Evolutionary conservation across 352 stramenopile species (phyloP).

Genomic region (Thalassiosira ordinaria): DNA sequence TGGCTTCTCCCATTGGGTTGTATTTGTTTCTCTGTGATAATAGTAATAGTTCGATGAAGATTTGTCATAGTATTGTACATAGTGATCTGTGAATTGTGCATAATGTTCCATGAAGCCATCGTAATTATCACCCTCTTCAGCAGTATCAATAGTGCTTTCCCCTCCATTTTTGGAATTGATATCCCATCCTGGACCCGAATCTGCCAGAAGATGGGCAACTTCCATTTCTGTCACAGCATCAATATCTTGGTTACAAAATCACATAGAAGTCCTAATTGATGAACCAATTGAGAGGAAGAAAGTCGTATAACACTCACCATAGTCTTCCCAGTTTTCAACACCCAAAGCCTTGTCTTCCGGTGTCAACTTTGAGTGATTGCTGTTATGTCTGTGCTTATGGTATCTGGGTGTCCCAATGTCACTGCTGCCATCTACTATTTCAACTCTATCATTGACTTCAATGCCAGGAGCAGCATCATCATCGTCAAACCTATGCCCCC

Average conservation of each 20-base stretch:
- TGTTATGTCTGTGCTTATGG: slow-evolving; percentile 6
- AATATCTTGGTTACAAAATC: too few species aligned
- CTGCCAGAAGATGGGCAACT: slow-evolving; percentile 33
- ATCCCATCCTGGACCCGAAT: slow-evolving; percentile 39
- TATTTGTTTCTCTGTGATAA: slow-evolving; percentile 39
- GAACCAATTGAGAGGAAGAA: too few species aligned
- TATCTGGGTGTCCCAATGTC: slow-evolving; percentile 5
- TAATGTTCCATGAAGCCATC: background rate
- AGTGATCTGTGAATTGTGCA: slow-evolving; percentile 25
- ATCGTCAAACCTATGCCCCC: slow-evolving; percentile 21
- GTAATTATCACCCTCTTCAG: background rate
- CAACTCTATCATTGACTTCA: slow-evolving; percentile 3
- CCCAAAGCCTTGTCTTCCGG: slow-evolving; percentile 1
- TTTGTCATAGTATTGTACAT: slow-evolving; percentile 42
- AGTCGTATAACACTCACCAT: background rate
- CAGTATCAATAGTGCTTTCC: too few species aligned
- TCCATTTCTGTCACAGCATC: slow-evolving; percentile 29
- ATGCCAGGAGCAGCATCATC: slow-evolving; percentile 1
- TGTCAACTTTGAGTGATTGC: slow-evolving; percentile 3
- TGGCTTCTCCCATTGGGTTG: slow-evolving; percentile 38
- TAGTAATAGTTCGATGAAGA: slow-evolving; percentile 35
- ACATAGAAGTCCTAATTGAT: too few species aligned
- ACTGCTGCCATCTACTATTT: slow-evolving; percentile 3
- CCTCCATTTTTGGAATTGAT: slow-evolving; percentile 26
- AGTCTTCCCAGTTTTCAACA: slow-evolving; percentile 28